Percentiles rank a stretch among this genome's conserved stretches.
Evolutionary conservation across 306 rosid species (phyloP).

Genomic region (Prunus mongolica): DNA sequence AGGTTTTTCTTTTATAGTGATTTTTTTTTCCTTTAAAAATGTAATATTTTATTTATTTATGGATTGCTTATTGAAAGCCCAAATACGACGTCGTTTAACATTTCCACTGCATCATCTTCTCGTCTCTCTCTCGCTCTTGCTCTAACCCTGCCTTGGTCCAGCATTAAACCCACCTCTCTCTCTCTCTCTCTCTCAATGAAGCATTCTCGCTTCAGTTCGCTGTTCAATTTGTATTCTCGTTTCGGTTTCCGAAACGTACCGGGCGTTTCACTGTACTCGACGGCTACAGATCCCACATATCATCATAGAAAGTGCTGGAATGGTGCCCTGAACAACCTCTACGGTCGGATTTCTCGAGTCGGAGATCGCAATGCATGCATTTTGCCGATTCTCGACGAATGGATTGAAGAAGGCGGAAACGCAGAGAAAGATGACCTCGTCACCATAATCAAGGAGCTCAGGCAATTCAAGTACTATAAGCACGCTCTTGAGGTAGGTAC

Average conservation of each 20-base stretch:
- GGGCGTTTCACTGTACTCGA: neutral
- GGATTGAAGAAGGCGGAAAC: conserved; percentile 11
- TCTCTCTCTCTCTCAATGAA: neutral
- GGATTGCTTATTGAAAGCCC: too few relatives aligned
- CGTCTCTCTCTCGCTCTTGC: too few relatives aligned
- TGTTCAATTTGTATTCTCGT: neutral
- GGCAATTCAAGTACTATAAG: neutral
- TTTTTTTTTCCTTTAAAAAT: too few relatives aligned
- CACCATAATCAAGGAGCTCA: conserved; percentile 17
- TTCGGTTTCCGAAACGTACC: conserved; percentile 5
- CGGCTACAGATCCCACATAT: neutral
- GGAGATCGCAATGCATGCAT: neutral
- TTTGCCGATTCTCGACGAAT: conserved; percentile 20
- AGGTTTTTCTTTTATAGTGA: too few relatives aligned
- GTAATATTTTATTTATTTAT: too few relatives aligned
- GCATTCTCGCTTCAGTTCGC: neutral
- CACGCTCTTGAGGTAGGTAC: conserved; percentile 33
- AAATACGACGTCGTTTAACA: neutral
- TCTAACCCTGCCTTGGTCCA: neutral
- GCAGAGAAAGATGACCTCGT: neutral
- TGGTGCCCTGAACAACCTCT: neutral
- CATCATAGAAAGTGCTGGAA: neutral
- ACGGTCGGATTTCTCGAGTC: conserved; percentile 14
- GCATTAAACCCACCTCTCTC: neutral
- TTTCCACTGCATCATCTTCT: neutral